Evolutionary conservation across 2,329 filamentous ascomycete species (phyloP), one percentile per base, ranked within the genome.

Genomic region (Claviceps quebecensis): DNA sequence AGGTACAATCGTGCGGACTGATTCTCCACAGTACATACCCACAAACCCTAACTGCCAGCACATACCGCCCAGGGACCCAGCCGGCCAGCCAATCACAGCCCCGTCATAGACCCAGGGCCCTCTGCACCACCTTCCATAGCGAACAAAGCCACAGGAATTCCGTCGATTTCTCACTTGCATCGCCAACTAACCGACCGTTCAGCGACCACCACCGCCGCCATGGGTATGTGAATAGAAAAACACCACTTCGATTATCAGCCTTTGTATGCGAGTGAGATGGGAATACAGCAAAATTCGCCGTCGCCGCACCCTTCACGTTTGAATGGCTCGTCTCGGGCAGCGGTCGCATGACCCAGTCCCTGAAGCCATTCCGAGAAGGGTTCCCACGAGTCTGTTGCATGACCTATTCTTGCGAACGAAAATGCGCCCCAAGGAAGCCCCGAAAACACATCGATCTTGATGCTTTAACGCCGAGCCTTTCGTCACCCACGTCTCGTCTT

Each of bases 151-250:
- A 56, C 53, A 29, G 36, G 2, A 34, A 16, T 6, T 45, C 17
- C 14, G 23, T 22, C 8, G 9, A 11, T 34, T 11, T 11, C 2
- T 3, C 11, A 36, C 23, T 56, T 57, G 58, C 58, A 67, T 65
- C 69, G 65, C 63, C 67, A 66, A 71, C 65, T 64, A 65, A 68
- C 66, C 64, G 66, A 67, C 65, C 29, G 29, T 11, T 34, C 29
- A 34, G 29, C 61, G 63, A 57, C 63, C 62, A 61, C 63, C 60
- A 66, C 63, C 74, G 73, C 70, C 73, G 78, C 72, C 71, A 80
- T 80, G 77, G 77, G 77, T 80, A 80, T 72, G 77, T 76, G 66
- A 68, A 74, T 34, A 67, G 52, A 59, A 39, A 74, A 67, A 52
- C 57, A 41, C 41, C 36, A 34, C 53, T 53, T 57, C 52, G 49